Conservation (phyloP, 192 early-diverging fungal genomes). For the Tieghemiomyces parasiticus region DNA sequence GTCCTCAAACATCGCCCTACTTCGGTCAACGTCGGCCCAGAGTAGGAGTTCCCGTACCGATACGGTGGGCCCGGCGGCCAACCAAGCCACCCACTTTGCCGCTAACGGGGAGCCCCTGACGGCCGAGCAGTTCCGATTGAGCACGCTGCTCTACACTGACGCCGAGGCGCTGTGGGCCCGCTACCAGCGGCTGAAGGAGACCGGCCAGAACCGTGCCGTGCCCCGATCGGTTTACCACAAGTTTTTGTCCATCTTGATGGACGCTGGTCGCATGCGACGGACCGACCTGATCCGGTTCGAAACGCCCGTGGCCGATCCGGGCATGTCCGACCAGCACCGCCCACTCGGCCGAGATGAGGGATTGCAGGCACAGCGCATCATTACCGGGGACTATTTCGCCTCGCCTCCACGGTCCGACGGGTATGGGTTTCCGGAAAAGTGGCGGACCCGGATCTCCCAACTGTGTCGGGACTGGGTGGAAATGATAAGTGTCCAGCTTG, state of each 20-base stretch:
- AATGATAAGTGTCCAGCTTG: too few species aligned
- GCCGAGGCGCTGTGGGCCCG: conserved; percentile 4
- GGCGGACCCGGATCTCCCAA: background rate
- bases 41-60: background rate
- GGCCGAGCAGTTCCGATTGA: background rate
- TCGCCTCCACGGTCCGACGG: background rate
- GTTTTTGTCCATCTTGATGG: background rate
- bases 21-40: too few species aligned
- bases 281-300: background rate
- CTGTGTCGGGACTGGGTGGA: conserved; percentile 11
- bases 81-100: too few species aligned
- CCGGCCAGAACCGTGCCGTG: background rate
- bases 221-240: background rate
- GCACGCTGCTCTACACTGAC: conserved; percentile 6
- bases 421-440: background rate
- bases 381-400: background rate
- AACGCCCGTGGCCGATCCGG: background rate
- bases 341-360: background rate
- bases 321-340: background rate
- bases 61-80: too few species aligned
- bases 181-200: conserved; percentile 4
- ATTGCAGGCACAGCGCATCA: background rate
- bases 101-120: too few species aligned
- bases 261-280: background rate
- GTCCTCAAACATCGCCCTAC: background rate